These are phyloP conservation scores for Tulasnella calospora DNA, from an alignment of 768 basidiomycete genomes.

Conservation along the genomic window DNA sequence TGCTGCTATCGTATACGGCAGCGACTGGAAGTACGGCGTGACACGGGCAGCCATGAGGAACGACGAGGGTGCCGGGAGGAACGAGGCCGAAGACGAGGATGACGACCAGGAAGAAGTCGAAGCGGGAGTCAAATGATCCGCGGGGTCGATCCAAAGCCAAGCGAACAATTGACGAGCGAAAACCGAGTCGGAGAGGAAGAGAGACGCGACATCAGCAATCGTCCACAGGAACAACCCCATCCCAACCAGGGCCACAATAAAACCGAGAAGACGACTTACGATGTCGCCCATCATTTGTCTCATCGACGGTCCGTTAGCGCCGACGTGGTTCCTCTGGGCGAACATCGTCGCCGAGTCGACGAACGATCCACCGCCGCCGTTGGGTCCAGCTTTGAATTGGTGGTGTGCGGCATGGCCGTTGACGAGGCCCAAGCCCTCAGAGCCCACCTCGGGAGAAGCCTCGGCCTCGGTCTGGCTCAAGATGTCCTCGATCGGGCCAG, in stretches of 20 bases:
- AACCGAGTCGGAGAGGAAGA: neutral
- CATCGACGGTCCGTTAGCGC: conserved; percentile 1
- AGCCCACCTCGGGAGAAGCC: conserved; percentile 27
- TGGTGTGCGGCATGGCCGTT: neutral
- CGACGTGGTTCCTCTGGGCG: conserved; percentile 17
- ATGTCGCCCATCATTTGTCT: conserved; percentile 10
- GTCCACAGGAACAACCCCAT: conserved; percentile 29
- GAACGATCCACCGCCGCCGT: conserved; percentile 15
- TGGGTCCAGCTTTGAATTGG: neutral
- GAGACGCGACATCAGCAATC: conserved; percentile 13
- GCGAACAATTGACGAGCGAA: neutral
- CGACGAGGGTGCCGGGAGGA: neutral
- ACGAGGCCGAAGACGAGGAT: neutral
- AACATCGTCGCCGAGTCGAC: conserved; percentile 18
- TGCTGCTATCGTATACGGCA: conserved; percentile 29
- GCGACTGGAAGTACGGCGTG: conserved; percentile 4
- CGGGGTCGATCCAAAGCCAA: neutral
- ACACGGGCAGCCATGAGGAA: neutral
- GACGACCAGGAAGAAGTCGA: neutral
- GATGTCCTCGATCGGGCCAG: conserved; percentile 31
- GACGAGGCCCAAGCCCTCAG: neutral
- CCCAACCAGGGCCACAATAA: neutral
- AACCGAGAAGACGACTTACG: conserved; percentile 14
- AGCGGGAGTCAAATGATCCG: neutral
- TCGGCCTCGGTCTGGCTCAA: conserved; percentile 31